phyloP scores from a whole-genome alignment of 2,329 filamentous ascomycete genomes.

The Penicillium sp. region DNA sequence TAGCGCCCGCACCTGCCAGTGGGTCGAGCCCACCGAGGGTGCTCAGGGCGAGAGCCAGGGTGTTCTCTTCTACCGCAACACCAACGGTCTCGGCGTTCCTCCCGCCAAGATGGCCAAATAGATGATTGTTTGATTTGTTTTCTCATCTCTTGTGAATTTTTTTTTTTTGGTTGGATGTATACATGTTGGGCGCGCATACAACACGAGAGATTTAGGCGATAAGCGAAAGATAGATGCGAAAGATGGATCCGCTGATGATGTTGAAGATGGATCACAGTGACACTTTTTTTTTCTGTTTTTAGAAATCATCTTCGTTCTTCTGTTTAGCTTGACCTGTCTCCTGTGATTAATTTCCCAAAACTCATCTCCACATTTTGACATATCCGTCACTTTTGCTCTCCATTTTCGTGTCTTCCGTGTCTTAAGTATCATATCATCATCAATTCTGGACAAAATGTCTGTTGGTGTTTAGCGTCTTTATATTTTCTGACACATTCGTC shows the following conservation, averaged over 20 bases:
- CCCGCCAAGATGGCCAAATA: constrained; percentile 46
- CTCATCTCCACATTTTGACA: neutral
- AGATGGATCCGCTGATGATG: neutral
- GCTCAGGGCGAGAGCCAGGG: constrained; percentile 77
- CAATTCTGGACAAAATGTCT: neutral
- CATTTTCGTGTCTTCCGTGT: neutral
- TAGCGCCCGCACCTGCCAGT: constrained; percentile 85
- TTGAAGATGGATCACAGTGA: neutral
- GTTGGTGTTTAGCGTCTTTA: too few relatives aligned
- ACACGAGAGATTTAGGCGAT: constrained; percentile 13
- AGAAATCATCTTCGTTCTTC: neutral
- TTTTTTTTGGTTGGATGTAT: constrained; percentile 7
- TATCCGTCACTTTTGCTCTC: neutral
- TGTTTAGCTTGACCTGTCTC: neutral
- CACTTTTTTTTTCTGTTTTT: neutral
- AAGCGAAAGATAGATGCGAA: constrained; percentile 12
- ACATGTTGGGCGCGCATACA: constrained; percentile 12
- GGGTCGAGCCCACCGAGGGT: constrained; percentile 87
- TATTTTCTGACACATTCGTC: neutral
- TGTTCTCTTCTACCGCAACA: constrained; percentile 93
- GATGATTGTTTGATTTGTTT: constrained; percentile 14
- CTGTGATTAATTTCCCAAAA: neutral
- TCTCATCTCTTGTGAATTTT: neutral
- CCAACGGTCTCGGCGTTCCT: constrained; percentile 74
- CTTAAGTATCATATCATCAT: neutral